Base-by-base conservation (phyloP, 257 asterid genomes). In the Ilex aquifolium region DNA sequence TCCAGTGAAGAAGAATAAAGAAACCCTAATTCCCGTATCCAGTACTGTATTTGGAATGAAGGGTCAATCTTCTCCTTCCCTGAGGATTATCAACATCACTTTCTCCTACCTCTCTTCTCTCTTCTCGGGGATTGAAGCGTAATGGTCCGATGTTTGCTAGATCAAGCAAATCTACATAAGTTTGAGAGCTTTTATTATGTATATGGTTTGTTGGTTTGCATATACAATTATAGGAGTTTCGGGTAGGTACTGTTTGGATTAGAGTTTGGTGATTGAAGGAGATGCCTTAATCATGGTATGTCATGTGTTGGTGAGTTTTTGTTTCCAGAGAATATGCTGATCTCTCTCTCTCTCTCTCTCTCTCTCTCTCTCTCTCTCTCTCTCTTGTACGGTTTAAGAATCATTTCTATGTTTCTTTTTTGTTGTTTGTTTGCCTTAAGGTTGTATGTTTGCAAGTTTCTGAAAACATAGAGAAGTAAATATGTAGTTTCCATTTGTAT, bases 71-170 rank as follows among this genome's bases (percentile, higher is more conserved):
- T 40, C 70, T 77, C 72, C 86, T 80, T 74, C 80, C 1, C 14
- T 4, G 2, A 11, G 54, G 42, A 8, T 36, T 21, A 21, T 36
- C 42, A 36, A 36, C 8, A 49, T 49, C 54, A 49, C 10, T 49
- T 64, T 17, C 62, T 64, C 48, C 63, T 69, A 15, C 51, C 51
- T 51, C 64, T 27, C 66, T 69, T 71, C 56, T 76, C 64, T 58
- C 72, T 31, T 13, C 16, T 13, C 65, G 88, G 95, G 93, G 74
- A 82, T 82, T 50, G 90, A 87, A 87, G 93, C 90, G 29, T 58
- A 59, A 60, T 52, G 95, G 92, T 85, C 95, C 90, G 90, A 80
- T 55, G 61, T 74, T 76, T 50, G 62, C 62, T 65, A 69, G 68
- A 70, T 76, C 81, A 13, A 56, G 44, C 39, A 61, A 49, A 49